A percentile compares a stretch with the other conserved stretches of the same genome.
These are phyloP conservation scores for Phytophthora kernoviae DNA, from an alignment of 352 stramenopile genomes.

Conservation along the genomic window DNA sequence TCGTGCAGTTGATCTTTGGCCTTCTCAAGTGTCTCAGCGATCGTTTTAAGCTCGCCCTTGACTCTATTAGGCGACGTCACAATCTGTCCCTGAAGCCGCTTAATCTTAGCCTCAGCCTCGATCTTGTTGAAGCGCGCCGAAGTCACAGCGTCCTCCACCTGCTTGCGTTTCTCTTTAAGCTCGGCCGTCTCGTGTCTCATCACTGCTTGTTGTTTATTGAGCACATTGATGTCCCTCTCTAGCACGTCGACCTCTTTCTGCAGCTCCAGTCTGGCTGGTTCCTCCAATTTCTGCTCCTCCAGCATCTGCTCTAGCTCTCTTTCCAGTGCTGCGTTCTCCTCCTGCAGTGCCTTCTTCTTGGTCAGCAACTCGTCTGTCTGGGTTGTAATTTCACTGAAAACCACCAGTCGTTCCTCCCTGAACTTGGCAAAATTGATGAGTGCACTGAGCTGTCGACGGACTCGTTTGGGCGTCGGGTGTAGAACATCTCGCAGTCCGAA, in stretches of 20 bases:
- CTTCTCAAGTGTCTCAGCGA: constrained; percentile 66
- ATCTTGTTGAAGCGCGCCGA: constrained; percentile 79
- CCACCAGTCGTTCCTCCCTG: constrained; percentile 90
- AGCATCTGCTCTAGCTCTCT: constrained; percentile 65
- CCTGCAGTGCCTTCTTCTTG: constrained; percentile 51
- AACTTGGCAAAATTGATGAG: constrained; percentile 99
- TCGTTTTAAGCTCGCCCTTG: constrained; percentile 66
- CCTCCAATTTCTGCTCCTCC: constrained; percentile 57
- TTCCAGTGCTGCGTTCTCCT: constrained; percentile 67
- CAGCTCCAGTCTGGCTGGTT: constrained; percentile 66
- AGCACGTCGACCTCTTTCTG: constrained; percentile 82
- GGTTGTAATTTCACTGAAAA: constrained; percentile 85
- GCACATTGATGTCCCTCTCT: constrained; percentile 88
- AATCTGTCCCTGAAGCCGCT: constrained; percentile 80
- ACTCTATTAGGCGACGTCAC: constrained; percentile 91
- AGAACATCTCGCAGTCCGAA: constrained; percentile 95
- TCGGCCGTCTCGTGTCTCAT: constrained; percentile 83
- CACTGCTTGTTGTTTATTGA: constrained; percentile 91
- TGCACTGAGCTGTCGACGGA: constrained; percentile 93
- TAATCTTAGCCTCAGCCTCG: constrained; percentile 83
- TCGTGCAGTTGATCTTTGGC: constrained; percentile 68
- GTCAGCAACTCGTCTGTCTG: constrained; percentile 68
- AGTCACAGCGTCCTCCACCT: constrained; percentile 82
- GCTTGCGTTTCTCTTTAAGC: constrained; percentile 79
- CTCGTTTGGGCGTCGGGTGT: constrained; percentile 86